Evolutionary conservation across 2,329 filamentous ascomycete species (phyloP), one percentile per base, ranked within the genome.

Genomic region (Colletotrichum cereale): DNA sequence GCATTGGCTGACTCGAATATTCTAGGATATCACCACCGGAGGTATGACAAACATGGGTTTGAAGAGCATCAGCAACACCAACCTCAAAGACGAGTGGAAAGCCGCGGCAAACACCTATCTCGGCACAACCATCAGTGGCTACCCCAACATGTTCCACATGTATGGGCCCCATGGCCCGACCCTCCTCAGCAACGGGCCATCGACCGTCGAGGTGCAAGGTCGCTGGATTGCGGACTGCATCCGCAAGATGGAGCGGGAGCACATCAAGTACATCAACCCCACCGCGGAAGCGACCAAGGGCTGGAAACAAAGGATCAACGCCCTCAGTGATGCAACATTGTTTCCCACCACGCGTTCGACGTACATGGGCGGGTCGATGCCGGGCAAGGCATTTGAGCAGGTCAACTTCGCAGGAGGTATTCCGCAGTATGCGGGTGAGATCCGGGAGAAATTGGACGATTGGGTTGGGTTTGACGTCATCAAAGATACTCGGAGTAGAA

Each of bases 121-220:
- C 2, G 85, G 85, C 7, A 80, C 78, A 5, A 83, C 82, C 0
- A 80, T 85, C 44, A 75, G 76, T 60, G 83, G 82, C 18, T 87
- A 84, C 60, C 85, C 85, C 40, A 87, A 86, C 75, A 85, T 87
- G 83, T 86, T 87, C 78, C 80, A 84, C 73, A 79, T 86, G 60
- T 90, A 89, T 75, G 88, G 88, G 0, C 81, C 84, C 0, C 88
- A 91, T n/a, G 86, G 82, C 0, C 88, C 88, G 0, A 89, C 87
- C 0, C 82, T 87, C 0, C 79, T 90, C 6, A 78, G 82, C 75
- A 91, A 90, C 74, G 89, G 88, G 0, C 89, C 89, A 0, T 84
- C 85, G 0, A 84, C 81, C 1, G 84, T 86, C 10, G 86, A 90
- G 72, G 75, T 88, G 1, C 89, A 91, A 74, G 88, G 87, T 2